Percentiles rank a stretch among this genome's conserved stretches.
phyloP scores from a whole-genome alignment of 1,284 basidiomycete genomes.

The Cutaneotrichosporon sp. region DNA sequence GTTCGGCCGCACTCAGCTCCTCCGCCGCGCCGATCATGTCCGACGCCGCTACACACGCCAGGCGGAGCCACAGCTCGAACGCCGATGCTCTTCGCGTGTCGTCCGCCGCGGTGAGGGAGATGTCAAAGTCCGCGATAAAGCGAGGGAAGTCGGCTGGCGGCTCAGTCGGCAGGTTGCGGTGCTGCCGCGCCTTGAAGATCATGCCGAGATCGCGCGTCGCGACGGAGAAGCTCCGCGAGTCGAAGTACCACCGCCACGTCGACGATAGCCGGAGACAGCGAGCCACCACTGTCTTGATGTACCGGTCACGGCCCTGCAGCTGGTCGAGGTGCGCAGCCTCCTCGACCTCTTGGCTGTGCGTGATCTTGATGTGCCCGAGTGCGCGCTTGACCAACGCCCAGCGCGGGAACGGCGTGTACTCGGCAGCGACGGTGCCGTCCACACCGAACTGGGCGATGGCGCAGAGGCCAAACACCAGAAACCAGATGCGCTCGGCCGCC shows the following conservation, averaged over 20 bases:
- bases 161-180: slow-evolving; percentile 76
- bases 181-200: slow-evolving; percentile 78
- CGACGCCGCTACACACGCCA: slow-evolving; percentile 53
- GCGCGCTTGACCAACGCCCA: slow-evolving; percentile 69
- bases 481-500: slow-evolving; percentile 73
- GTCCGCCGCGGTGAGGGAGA: slow-evolving; percentile 60
- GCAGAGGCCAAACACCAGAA: slow-evolving; percentile 67
- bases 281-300: slow-evolving; percentile 70
- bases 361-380: slow-evolving; percentile 64
- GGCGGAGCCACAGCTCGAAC: slow-evolving; percentile 71
- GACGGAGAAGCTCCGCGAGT: slow-evolving; percentile 64
- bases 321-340: slow-evolving; percentile 54
- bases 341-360: slow-evolving; percentile 61
- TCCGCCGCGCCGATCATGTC: slow-evolving; percentile 45
- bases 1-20: slow-evolving; percentile 48
- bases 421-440: slow-evolving; percentile 57
- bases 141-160: slow-evolving; percentile 67
- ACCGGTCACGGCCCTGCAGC: slow-evolving; percentile 68
- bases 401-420: slow-evolving; percentile 59
- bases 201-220: slow-evolving; percentile 66
- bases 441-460: slow-evolving; percentile 76
- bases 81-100: slow-evolving; percentile 64
- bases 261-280: slow-evolving; percentile 72
- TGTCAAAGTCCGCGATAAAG: slow-evolving; percentile 69
- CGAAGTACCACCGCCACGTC: slow-evolving; percentile 74